Conservation (phyloP, 495 filamentous ascomycete genomes). For the Tuber indicum region DNA sequence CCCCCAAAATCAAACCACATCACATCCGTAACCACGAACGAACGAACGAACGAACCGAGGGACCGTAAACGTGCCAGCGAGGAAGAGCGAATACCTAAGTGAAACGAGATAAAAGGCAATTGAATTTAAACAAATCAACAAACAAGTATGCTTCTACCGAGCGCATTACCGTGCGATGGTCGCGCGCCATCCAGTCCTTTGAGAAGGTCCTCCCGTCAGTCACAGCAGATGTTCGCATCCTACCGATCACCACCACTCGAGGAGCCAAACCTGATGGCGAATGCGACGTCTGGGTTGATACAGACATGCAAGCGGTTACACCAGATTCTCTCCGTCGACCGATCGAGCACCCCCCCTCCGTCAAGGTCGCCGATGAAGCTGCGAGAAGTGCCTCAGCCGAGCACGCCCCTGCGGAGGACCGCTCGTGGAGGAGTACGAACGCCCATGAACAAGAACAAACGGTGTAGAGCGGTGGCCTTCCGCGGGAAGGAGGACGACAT, state of each 20-base stretch:
- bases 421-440: slow-evolving; percentile 9
- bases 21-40: not conserved
- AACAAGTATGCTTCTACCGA: slow-evolving; percentile 40
- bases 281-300: slow-evolving; percentile 34
- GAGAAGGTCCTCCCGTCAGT: slow-evolving; percentile 31
- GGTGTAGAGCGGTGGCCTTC: slow-evolving; percentile 33
- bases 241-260: slow-evolving; percentile 37
- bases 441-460: slow-evolving; percentile 31
- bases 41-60: not conserved
- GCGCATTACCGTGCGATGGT: slow-evolving; percentile 39
- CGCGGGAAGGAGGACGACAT: slow-evolving; percentile 14
- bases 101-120: not conserved
- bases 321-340: slow-evolving; percentile 36
- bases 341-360: slow-evolving; percentile 29
- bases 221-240: slow-evolving; percentile 26
- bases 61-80: not conserved
- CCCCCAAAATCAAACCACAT: not conserved
- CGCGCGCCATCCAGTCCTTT: slow-evolving; percentile 28
- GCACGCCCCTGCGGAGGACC: slow-evolving; percentile 28
- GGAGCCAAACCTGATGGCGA: slow-evolving; percentile 29
- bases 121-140: slow-evolving; percentile 16
- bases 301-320: slow-evolving; percentile 41
- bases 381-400: slow-evolving; percentile 22
- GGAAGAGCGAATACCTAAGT: not conserved
- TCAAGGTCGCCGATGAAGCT: slow-evolving; percentile 22